These are phyloP conservation scores for Aurantiochytrium sp. DNA, from an alignment of 108 stramenopile genomes.

Conservation along the genomic window DNA sequence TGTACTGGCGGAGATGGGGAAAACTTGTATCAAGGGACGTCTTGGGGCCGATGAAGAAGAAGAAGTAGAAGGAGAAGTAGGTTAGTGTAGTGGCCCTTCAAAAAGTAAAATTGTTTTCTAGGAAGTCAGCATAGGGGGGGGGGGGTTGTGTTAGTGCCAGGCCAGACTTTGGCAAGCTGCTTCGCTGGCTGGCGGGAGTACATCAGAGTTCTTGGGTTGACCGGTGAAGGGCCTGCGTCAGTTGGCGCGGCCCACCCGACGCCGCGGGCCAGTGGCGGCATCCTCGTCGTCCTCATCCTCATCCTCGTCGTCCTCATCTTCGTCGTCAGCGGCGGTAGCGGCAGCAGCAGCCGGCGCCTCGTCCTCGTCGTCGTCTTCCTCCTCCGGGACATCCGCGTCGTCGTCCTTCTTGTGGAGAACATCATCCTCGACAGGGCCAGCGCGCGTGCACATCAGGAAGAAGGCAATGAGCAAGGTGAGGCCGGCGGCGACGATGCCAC, in stretches of 20 bases:
- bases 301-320: conserved; percentile 32
- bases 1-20: no score
- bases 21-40: no score
- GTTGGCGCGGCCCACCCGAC: background rate
- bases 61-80: no score
- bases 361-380: background rate
- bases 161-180: no score
- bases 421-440: background rate
- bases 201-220: no score
- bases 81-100: no score
- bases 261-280: background rate
- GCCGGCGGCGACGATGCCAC: background rate
- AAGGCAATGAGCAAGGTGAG: background rate
- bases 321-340: conserved; percentile 21
- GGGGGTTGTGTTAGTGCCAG: no score
- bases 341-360: background rate
- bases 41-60: no score
- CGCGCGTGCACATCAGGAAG: background rate
- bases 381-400: background rate
- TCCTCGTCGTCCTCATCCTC: conserved; percentile 35
- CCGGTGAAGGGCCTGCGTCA: no score
- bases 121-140: no score
- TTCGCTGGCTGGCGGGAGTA: no score
- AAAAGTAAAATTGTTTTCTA: no score
- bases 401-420: conserved; percentile 33